Base-by-base conservation (phyloP, 2,329 filamentous ascomycete species). In the Colletotrichum costaricense region DNA sequence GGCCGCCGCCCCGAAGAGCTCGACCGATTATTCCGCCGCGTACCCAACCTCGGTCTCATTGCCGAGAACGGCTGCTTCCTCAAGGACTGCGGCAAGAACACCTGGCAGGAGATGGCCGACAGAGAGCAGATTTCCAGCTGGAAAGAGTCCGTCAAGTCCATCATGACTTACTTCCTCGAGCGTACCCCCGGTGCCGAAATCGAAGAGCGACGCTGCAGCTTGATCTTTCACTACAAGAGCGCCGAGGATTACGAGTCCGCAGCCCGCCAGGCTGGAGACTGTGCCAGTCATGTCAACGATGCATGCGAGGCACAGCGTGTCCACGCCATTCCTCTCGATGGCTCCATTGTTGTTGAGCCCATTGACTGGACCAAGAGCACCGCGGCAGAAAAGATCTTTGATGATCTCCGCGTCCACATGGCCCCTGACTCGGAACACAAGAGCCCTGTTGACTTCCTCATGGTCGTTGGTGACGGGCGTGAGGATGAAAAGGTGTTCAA, bases 11-110 rank as follows among this genome's bases (percentile, higher is more conserved):
- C 95, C 0, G 94, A 97, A 78, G 95, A 98, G 78, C 91, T 98
- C 42, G 95, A 98, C 77, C 91, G 93, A 5, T 87, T 97, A 1
- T 98, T 98, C 87, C 92, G 92, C 65, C 90, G 93, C 28, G 93
- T 98, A 1, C 93, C 94, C 5, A 93, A 93, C 73, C 86, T 98
- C 3, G 97, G 97, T 3, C 87, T 98, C 5, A 97, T 98, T 76
- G 96, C 96, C 0, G 96, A 98, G 84, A 98, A 98, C 76, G 96
- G 96, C 2, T 97, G 94, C 81, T 98, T 97, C 83, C 86, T 98
- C 70, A 94, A 93, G 77, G 90, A 94, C 75, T 91, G 90, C 58
- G 89, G 91, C 24, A 88, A 86, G 19, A 88, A 90, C 28, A 87
- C 89, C 46, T 98, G 97, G 97, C 90, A 89, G 2, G 91, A 93